phyloP scores from a whole-genome alignment of 129 eudicot species.

The Escallonia herrerae region DNA sequence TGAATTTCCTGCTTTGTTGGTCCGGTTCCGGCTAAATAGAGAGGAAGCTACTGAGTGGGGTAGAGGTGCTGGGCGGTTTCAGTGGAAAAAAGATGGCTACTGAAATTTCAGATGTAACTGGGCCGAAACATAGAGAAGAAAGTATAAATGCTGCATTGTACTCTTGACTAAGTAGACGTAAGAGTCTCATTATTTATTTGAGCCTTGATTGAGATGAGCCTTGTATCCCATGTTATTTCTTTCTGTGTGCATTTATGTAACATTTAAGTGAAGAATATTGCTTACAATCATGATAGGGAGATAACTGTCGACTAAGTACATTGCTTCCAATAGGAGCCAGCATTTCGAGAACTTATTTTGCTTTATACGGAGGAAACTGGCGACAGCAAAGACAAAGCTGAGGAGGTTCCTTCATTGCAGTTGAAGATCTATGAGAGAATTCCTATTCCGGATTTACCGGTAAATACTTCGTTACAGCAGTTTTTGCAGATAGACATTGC shows the following conservation, averaged over 20 bases:
- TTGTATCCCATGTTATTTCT: neutral
- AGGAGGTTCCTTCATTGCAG: constrained; percentile 57
- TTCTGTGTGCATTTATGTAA: neutral
- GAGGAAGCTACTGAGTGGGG: too few species aligned
- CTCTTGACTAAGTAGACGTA: too few species aligned
- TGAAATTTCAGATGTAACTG: too few species aligned
- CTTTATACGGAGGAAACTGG: constrained; percentile 63
- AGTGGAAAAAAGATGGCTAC: too few species aligned
- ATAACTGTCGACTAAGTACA: neutral
- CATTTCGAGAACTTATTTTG: constrained; percentile 82
- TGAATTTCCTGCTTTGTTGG: too few species aligned
- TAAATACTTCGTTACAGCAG: constrained; percentile 25
- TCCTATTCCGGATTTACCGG: constrained; percentile 92
- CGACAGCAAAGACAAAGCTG: constrained; percentile 27
- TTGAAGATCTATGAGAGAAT: constrained; percentile 88
- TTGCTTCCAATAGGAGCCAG: constrained; percentile 65
- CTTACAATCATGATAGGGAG: neutral
- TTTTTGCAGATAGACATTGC: neutral
- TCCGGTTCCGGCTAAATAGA: too few species aligned
- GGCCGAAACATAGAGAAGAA: too few species aligned
- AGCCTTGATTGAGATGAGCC: too few species aligned
- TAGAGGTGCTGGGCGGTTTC: too few species aligned
- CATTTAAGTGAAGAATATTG: neutral
- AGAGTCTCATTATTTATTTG: too few species aligned
- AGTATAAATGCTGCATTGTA: too few species aligned